Percentiles rank a stretch among this genome's conserved stretches.
Conservation (phyloP, 1,284 basidiomycete genomes). For the Limonomyces culmigenus region DNA sequence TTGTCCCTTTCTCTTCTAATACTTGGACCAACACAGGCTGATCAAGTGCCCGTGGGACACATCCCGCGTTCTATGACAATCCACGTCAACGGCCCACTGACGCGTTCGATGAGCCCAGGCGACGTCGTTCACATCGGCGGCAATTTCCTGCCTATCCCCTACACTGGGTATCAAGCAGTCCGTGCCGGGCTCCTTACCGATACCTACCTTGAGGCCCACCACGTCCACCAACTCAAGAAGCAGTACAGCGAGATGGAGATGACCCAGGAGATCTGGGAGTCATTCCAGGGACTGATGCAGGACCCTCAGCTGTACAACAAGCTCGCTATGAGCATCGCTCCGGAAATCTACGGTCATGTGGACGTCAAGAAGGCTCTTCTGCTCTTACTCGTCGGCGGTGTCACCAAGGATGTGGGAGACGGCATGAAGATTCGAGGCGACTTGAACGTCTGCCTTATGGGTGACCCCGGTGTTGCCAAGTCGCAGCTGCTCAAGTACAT, state of each 20-base stretch:
- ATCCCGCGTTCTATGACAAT: slow-evolving; percentile 97
- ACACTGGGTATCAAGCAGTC: slow-evolving; percentile 77
- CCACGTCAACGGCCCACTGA: slow-evolving; percentile 83
- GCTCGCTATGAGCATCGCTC: slow-evolving; percentile 81
- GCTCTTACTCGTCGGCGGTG: slow-evolving; percentile 87
- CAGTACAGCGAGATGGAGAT: slow-evolving; percentile 92
- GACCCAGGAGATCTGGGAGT: slow-evolving; percentile 68
- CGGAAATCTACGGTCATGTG: slow-evolving; percentile 96
- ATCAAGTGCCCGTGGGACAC: slow-evolving; percentile 98
- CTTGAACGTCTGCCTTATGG: slow-evolving; percentile 97
- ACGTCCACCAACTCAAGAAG: slow-evolving; percentile 92
- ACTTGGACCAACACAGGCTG: slow-evolving; percentile 48
- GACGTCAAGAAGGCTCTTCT: slow-evolving; percentile 98
- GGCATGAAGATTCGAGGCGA: slow-evolving; percentile 99
- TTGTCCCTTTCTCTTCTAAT: slow-evolving; percentile 7
- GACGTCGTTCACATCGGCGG: slow-evolving; percentile 90
- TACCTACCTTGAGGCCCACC: slow-evolving; percentile 88
- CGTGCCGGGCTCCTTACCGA: slow-evolving; percentile 94
- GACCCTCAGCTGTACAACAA: slow-evolving; percentile 78
- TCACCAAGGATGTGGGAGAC: slow-evolving; percentile 87
- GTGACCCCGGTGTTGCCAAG: slow-evolving; percentile 99
- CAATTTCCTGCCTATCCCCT: slow-evolving; percentile 80
- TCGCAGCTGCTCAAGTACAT: slow-evolving; percentile 98
- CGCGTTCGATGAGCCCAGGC: slow-evolving; percentile 86
- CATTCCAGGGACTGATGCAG: slow-evolving; percentile 53